Percentiles rank a stretch among this genome's conserved stretches.
Evolutionary conservation across 805 yeast species (phyloP).

Genomic region (Vanderwaltozyma polyspora): DNA sequence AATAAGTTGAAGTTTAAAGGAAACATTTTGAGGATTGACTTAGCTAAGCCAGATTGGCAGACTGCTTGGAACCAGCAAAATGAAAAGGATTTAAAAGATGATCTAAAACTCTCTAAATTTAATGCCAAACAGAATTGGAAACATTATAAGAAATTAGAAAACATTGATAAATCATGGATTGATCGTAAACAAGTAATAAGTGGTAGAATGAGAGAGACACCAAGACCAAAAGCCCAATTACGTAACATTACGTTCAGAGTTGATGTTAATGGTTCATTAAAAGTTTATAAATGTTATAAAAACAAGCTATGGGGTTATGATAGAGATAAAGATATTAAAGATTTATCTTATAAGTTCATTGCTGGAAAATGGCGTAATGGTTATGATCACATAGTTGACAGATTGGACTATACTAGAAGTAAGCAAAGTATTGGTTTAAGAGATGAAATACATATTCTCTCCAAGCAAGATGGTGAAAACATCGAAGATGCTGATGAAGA

Average conservation of each 20-base stretch:
- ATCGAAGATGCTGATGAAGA: constrained; percentile 20
- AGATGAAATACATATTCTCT: too few species aligned
- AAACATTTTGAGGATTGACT: constrained; percentile 44
- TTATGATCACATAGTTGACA: constrained; percentile 67
- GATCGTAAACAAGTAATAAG: constrained; percentile 35
- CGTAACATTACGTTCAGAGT: constrained; percentile 53
- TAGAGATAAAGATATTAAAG: constrained; percentile 49
- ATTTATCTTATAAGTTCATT: constrained; percentile 49
- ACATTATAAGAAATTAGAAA: constrained; percentile 28
- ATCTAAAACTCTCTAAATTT: constrained; percentile 23
- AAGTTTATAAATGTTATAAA: constrained; percentile 50
- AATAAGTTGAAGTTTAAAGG: constrained; percentile 74
- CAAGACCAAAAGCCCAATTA: constrained; percentile 33
- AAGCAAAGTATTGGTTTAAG: constrained; percentile 6
- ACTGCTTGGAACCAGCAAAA: constrained; percentile 37
- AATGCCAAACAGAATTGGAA: constrained; percentile 30
- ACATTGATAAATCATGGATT: constrained; percentile 28
- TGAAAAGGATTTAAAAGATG: constrained; percentile 30
- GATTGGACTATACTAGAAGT: constrained; percentile 28
- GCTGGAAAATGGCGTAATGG: constrained; percentile 74
- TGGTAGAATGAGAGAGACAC: constrained; percentile 53
- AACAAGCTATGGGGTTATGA: constrained; percentile 88
- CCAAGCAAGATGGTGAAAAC: not conserved
- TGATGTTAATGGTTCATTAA: constrained; percentile 44
- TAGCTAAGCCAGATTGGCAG: constrained; percentile 49